Evolutionary conservation across 1,139 yeast species (phyloP).

Genomic region (Geotrichum restrictum): DNA sequence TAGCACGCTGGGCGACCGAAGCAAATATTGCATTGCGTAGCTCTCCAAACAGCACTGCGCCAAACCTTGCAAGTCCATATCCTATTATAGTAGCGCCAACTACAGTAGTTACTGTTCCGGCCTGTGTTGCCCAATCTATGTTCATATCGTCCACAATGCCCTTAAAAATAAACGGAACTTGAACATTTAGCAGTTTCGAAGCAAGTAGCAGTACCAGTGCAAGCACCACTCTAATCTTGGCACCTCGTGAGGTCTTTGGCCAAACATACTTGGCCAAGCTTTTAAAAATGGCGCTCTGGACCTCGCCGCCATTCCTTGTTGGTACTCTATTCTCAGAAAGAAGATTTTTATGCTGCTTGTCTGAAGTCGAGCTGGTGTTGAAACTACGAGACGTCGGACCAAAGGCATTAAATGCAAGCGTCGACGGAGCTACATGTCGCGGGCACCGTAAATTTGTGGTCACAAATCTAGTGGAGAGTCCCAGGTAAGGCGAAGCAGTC

Average conservation of each 20-base stretch:
- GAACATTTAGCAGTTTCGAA: constrained; percentile 83
- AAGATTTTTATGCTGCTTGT: constrained; percentile 15
- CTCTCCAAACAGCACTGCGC: constrained; percentile 91
- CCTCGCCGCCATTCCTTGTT: constrained; percentile 16
- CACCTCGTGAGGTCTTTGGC: constrained; percentile 73
- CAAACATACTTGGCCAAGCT: constrained; percentile 68
- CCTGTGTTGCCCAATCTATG: constrained; percentile 69
- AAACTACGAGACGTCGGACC: neutral
- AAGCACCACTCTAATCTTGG: constrained; percentile 67
- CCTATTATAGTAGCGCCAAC: constrained; percentile 76
- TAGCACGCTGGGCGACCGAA: constrained; percentile 91
- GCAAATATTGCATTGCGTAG: constrained; percentile 93
- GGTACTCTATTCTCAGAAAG: constrained; percentile 16
- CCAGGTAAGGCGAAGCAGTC: too few relatives aligned
- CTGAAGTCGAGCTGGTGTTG: constrained; percentile 15
- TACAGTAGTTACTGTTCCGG: constrained; percentile 53
- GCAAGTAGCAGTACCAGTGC: constrained; percentile 71
- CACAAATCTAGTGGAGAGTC: too few relatives aligned
- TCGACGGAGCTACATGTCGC: too few relatives aligned
- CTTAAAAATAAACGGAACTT: constrained; percentile 93
- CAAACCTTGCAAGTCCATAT: constrained; percentile 91
- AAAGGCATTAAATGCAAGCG: neutral
- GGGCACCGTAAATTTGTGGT: too few relatives aligned
- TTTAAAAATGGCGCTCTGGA: constrained; percentile 31
- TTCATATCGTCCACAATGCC: constrained; percentile 88